phyloP scores from a whole-genome alignment of 176 grass and related monocot species.

The Carex myosuroides region DNA sequence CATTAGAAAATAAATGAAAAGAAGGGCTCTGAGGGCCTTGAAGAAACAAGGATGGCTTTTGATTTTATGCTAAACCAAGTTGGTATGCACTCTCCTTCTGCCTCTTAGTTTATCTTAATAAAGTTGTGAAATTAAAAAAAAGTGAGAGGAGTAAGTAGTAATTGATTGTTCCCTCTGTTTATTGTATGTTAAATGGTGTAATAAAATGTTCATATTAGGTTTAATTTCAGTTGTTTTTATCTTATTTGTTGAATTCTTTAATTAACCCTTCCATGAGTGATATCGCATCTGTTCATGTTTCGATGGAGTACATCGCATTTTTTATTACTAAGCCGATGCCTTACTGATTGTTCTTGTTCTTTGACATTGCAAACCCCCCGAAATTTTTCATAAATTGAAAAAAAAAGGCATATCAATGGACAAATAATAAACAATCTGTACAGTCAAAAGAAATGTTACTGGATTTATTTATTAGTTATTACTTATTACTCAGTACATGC shows the following conservation, averaged over 20 bases:
- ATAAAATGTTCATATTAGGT: neutral
- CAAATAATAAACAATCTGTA: neutral
- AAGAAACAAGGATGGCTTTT: constrained; percentile 90
- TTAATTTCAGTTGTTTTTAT: neutral
- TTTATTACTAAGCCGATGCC: constrained; percentile 83
- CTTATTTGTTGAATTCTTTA: neutral
- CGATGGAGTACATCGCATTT: constrained; percentile 95
- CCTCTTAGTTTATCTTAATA: neutral
- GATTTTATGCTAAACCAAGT: constrained; percentile 96
- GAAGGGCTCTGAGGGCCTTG: constrained; percentile 65
- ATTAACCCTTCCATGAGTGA: constrained; percentile 48
- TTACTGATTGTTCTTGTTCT: constrained; percentile 15
- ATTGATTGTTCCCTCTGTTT: neutral
- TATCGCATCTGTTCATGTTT: constrained; percentile 84
- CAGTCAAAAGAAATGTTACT: neutral
- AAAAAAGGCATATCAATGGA: neutral
- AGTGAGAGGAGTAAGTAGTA: neutral
- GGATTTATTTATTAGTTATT: neutral
- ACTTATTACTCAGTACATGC: neutral
- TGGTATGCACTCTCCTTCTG: constrained; percentile 34
- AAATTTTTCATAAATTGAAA: neutral
- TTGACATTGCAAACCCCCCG: neutral
- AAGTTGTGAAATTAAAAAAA: neutral
- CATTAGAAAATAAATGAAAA: constrained; percentile 72
- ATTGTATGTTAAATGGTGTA: neutral